phyloP scores from a whole-genome alignment of 768 basidiomycete species.

The Psilocybe tampanensis region DNA sequence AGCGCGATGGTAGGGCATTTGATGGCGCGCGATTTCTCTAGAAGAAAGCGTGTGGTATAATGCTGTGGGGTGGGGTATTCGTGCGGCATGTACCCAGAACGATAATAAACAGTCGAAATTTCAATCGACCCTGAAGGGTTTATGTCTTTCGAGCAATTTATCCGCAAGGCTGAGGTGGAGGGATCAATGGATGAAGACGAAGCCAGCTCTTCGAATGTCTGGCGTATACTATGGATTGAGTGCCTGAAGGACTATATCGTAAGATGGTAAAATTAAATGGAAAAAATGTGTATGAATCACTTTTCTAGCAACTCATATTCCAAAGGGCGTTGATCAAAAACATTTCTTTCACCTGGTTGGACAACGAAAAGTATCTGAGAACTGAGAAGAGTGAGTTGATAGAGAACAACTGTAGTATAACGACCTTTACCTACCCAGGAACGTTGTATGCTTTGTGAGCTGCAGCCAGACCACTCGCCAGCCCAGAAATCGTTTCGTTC shows the following conservation, averaged over 20 bases:
- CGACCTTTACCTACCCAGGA: conserved; percentile 51
- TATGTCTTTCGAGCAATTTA: conserved; percentile 38
- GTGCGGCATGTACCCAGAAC: conserved; percentile 83
- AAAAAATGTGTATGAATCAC: conserved; percentile 40
- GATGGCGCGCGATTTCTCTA: conserved; percentile 85
- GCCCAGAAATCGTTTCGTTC: conserved; percentile 70
- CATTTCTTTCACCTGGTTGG: conserved; percentile 86
- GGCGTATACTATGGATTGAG: conserved; percentile 71
- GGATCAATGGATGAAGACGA: conserved; percentile 57
- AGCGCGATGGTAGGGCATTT: conserved; percentile 91
- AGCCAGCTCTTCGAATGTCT: conserved; percentile 73
- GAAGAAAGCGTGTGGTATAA: conserved; percentile 72
- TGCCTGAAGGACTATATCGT: conserved; percentile 47
- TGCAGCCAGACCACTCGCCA: conserved; percentile 76
- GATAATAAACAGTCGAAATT: conserved; percentile 89
- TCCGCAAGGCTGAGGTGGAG: conserved; percentile 41
- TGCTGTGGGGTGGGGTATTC: conserved; percentile 72
- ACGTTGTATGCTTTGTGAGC: conserved; percentile 78
- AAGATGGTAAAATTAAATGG: not conserved
- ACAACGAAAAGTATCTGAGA: conserved; percentile 83
- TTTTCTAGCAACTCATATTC: conserved; percentile 85
- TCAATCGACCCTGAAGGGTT: conserved; percentile 47
- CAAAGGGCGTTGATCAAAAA: conserved; percentile 90
- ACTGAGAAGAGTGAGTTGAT: conserved; percentile 25
- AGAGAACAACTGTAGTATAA: not conserved